Base-by-base conservation (phyloP, 2,329 filamentous ascomycete species). In the Calonectria henricotiae region DNA sequence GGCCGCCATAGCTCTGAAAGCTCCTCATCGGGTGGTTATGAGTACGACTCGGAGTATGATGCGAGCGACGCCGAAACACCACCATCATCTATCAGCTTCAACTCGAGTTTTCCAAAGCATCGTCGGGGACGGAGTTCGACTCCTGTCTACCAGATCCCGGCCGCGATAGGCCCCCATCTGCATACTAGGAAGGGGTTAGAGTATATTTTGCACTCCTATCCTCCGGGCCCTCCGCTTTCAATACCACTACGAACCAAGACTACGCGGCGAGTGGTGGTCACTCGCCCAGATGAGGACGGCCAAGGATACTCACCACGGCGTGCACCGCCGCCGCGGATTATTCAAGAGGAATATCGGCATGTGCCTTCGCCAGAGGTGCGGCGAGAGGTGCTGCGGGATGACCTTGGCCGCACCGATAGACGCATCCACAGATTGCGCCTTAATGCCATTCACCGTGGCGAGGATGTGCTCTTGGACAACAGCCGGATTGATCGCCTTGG, bases 331-430 rank as follows among this genome's bases (percentile, higher is more conserved):
- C 74, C 74, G 35, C 74, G 72, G 6, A 73, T 77, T 62, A 58
- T 76, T 11, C 74, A 77, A 60, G 54, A 54, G 46, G 63, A 58
- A n/a, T 43, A 74, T 35, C 76, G 76, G 1, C 70, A 69, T 25
- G 72, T 77, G 13, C 65, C 71, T 43, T 62, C 66, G 6, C 71
- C 65, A n/a, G 51, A 71, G 61, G 60, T 67, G 23, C 72, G 73
- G 58, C 75, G 68, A 37, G 71, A 75, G 47, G 54, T 74, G 15
- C 60, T 72, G 35, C 65, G 51, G 8, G 58, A 72, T 41, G 65
- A 65, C 30, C 23, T 67, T 4, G 49, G 47, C 12, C 73, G 30
- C 11, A 25, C 54, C 8, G 70, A 75, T 23, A 68, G 65, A 25
- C 71, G 71, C 4, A 58, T 78, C 13, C 72, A 77, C 37, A 69